phyloP scores from a whole-genome alignment of 2,329 filamentous ascomycete species.

The Fusarium sp. region DNA sequence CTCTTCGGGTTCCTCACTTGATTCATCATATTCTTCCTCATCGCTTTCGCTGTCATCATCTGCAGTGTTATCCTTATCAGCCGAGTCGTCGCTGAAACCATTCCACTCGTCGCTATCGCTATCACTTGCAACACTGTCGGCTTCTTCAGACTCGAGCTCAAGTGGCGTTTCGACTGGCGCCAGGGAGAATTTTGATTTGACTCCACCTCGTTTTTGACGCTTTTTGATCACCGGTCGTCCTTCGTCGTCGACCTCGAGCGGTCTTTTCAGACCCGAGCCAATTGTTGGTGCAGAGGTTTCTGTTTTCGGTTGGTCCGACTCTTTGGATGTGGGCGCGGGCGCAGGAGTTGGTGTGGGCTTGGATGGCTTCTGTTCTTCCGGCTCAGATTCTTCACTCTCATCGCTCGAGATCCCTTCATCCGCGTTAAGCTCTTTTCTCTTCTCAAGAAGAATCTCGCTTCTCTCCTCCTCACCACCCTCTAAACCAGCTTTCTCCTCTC shows the following conservation, averaged over 20 bases:
- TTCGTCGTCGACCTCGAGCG: conserved; percentile 79
- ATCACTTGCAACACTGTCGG: conserved; percentile 22
- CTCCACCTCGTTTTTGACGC: conserved; percentile 74
- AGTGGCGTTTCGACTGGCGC: conserved; percentile 48
- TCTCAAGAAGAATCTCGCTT: conserved; percentile 62
- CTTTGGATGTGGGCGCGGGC: neutral
- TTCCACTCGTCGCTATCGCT: conserved; percentile 63
- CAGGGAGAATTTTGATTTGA: conserved; percentile 63
- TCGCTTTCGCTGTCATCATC: conserved; percentile 40
- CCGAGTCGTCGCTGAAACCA: conserved; percentile 64
- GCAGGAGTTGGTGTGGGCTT: neutral
- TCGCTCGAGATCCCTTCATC: conserved; percentile 38
- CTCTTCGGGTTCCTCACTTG: conserved; percentile 40
- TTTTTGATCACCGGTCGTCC: conserved; percentile 85
- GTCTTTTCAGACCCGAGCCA: conserved; percentile 86
- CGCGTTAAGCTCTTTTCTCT: conserved; percentile 41
- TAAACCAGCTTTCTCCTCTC: conserved; percentile 71
- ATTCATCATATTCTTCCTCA: conserved; percentile 38
- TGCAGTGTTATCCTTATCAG: conserved; percentile 41
- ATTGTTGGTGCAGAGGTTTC: conserved; percentile 40
- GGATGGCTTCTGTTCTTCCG: neutral
- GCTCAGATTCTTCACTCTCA: conserved; percentile 23
- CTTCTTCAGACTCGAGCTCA: conserved; percentile 47
- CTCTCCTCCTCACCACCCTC: conserved; percentile 60
- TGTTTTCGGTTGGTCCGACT: conserved; percentile 7